Conservation (phyloP, 257 asterid species). For the Solanum chilense region DNA sequence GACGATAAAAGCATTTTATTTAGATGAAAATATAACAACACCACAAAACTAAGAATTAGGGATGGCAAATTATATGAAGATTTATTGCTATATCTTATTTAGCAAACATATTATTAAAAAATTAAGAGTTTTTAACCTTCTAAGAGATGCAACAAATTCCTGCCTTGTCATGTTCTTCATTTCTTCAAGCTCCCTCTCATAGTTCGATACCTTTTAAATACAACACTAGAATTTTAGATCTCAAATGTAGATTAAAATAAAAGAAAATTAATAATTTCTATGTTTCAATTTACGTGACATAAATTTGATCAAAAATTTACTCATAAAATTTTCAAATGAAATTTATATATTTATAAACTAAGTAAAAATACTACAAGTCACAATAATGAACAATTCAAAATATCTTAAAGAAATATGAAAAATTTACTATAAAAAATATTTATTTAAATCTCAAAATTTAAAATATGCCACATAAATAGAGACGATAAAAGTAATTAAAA, state of each 20-base stretch:
- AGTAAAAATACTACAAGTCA: too few relatives aligned
- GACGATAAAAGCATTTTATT: not conserved
- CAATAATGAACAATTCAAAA: too few relatives aligned
- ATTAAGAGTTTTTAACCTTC: constrained; percentile 37
- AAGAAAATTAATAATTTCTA: not conserved
- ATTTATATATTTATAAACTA: too few relatives aligned
- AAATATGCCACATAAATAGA: too few relatives aligned
- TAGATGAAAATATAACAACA: not conserved
- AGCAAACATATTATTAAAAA: not conserved
- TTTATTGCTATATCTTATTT: not conserved
- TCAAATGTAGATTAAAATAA: not conserved
- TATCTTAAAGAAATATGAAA: too few relatives aligned
- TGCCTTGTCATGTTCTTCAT: constrained; percentile 92
- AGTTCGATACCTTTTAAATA: constrained; percentile 36
- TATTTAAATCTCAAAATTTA: too few relatives aligned
- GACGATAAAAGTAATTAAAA: too few relatives aligned
- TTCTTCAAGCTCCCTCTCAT: constrained; percentile 67
- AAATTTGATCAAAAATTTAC: too few relatives aligned
- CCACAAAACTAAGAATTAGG: not conserved
- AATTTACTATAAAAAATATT: too few relatives aligned
- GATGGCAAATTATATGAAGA: not conserved
- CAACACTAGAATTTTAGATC: not conserved
- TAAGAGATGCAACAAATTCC: constrained; percentile 91
- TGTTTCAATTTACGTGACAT: too few relatives aligned
- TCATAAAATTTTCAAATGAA: too few relatives aligned